Conservation (phyloP, 345 rosid species). For the Crucihimalaya himalaica region DNA sequence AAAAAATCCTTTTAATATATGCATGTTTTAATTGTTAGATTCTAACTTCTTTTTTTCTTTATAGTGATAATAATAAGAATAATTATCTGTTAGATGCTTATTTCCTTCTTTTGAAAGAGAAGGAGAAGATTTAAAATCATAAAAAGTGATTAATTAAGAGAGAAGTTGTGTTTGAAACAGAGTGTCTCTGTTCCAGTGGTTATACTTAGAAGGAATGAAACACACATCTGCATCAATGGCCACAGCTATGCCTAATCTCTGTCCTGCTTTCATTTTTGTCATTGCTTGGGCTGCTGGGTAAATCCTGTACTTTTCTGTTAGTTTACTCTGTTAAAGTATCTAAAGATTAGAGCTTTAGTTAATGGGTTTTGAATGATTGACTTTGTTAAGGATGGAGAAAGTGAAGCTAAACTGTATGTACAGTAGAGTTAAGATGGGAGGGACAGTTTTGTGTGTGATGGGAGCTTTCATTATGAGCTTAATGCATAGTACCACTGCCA, state of each 20-base stretch:
- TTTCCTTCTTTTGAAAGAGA: background rate
- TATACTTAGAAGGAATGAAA: conserved; percentile 74
- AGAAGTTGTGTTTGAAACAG: conserved; percentile 46
- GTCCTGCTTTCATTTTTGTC: conserved; percentile 81
- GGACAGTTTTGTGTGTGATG: conserved; percentile 72
- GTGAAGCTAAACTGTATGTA: conserved; percentile 63
- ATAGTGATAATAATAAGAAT: too few species aligned
- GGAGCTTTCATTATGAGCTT: conserved; percentile 84
- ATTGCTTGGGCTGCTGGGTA: conserved; percentile 86
- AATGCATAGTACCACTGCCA: conserved; percentile 61
- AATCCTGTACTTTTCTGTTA: background rate
- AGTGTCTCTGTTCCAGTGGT: conserved; percentile 72
- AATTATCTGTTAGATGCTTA: background rate
- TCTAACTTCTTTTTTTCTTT: too few species aligned
- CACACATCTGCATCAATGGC: conserved; percentile 91
- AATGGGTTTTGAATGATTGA: conserved; percentile 16
- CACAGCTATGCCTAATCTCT: conserved; percentile 96
- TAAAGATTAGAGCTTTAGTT: background rate
- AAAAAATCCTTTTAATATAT: background rate
- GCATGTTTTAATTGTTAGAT: too few species aligned
- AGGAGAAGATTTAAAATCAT: background rate
- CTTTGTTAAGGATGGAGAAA: conserved; percentile 68
- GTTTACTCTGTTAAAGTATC: background rate
- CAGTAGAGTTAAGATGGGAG: conserved; percentile 79
- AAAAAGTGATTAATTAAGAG: background rate